These are phyloP conservation scores for Penicillium janthinellum DNA, from an alignment of 2,329 filamentous ascomycete genomes.

Conservation along the genomic window DNA sequence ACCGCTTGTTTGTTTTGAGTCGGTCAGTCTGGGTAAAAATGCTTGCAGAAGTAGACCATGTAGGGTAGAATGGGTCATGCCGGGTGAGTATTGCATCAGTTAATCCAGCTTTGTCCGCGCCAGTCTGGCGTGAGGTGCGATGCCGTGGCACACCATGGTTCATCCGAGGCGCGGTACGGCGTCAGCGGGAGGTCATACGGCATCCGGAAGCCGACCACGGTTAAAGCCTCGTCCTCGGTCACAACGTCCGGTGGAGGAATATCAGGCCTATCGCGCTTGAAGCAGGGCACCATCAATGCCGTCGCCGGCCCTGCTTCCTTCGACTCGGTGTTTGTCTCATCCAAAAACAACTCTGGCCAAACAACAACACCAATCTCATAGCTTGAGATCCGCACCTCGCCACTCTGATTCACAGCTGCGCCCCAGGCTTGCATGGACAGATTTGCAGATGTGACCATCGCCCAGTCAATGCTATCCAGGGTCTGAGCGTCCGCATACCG, in stretches of 20 bases:
- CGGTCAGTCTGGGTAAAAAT: not conserved
- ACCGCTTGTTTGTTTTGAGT: constrained; percentile 1
- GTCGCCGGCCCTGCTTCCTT: not conserved
- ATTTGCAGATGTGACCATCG: constrained; percentile 86
- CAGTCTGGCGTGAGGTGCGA: constrained; percentile 65
- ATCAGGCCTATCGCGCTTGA: constrained; percentile 61
- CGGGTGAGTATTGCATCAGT: constrained; percentile 37
- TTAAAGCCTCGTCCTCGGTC: constrained; percentile 22
- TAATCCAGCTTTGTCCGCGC: constrained; percentile 57
- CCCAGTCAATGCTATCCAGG: constrained; percentile 70
- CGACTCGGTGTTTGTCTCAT: constrained; percentile 5
- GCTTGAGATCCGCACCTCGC: constrained; percentile 71
- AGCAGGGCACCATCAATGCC: constrained; percentile 68
- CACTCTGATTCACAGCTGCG: constrained; percentile 57
- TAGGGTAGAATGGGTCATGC: not conserved
- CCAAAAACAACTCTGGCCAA: constrained; percentile 65
- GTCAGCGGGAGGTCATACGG: constrained; percentile 80
- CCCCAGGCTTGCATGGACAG: constrained; percentile 90
- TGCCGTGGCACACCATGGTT: constrained; percentile 75
- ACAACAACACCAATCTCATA: constrained; percentile 84
- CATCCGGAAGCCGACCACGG: constrained; percentile 70
- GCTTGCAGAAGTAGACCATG: not conserved
- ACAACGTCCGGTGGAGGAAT: not conserved
- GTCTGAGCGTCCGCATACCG: constrained; percentile 53
- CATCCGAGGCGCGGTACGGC: constrained; percentile 63